phyloP scores from a whole-genome alignment of 2,329 filamentous ascomycete genomes.

The Mollisiaceae sp. region DNA sequence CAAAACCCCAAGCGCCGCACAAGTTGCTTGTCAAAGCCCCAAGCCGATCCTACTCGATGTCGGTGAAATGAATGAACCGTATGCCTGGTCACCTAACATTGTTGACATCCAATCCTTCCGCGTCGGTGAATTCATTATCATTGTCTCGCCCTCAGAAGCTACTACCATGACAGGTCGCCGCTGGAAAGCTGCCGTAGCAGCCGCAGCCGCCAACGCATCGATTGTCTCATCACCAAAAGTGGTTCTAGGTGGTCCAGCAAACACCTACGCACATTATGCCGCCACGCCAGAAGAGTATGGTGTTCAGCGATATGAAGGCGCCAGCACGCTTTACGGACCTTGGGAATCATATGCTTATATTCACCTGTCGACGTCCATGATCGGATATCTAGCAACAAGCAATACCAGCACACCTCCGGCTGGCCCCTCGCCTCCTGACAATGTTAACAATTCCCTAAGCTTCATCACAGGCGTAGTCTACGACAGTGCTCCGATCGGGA shows the following conservation, averaged over 20 bases:
- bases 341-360: conserved; percentile 85
- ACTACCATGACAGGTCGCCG: conserved; percentile 90
- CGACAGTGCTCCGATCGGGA: conserved; percentile 68
- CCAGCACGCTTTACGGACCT: conserved; percentile 83
- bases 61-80: conserved; percentile 75
- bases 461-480: conserved; percentile 84
- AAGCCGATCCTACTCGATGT: conserved; percentile 90
- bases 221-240: conserved; percentile 61
- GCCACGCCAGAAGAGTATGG: conserved; percentile 78
- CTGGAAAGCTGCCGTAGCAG: conserved; percentile 70
- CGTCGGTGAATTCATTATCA: conserved; percentile 82
- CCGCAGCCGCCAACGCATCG: conserved; percentile 47
- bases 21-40: conserved; percentile 60
- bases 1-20: conserved; percentile 66
- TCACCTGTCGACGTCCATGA: conserved; percentile 75
- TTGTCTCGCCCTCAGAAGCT: conserved; percentile 84
- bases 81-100: conserved; percentile 88
- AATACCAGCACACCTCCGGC: conserved; percentile 49
- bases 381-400: conserved; percentile 66
- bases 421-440: conserved; percentile 76
- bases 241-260: conserved; percentile 85
- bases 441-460: conserved; percentile 71
- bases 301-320: conserved; percentile 90
- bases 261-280: conserved; percentile 83
- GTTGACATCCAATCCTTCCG: conserved; percentile 87